Base-by-base conservation (phyloP, 352 stramenopile genomes). In the Poterioochromonas sp. region DNA sequence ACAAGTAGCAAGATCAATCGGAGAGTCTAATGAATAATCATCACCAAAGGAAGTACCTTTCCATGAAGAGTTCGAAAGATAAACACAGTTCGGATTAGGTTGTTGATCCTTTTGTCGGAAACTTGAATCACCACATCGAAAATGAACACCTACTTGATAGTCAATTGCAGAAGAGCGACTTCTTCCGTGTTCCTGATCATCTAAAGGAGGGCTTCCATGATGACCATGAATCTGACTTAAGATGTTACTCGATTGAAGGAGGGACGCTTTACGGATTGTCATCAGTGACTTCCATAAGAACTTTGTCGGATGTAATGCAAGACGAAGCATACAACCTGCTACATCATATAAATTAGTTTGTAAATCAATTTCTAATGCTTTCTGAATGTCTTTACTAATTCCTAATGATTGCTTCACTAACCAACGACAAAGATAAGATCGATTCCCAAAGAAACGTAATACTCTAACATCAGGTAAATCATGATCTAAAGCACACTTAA, bases 71-170 rank as follows among this genome's bases (percentile, higher is more conserved):
- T 41, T 29, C 26, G 62, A 26, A 29, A 11, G 39, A 3, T 29
- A 40, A 71, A 32, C 5, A 47, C 62, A 71, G 8, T 71, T 3
- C 8, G 62, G 62, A 44, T 71, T 71, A 26, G 34, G n/a, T 8
- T 44, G 15, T n/a, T 47, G 15, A 3, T 44, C 26, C 54, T 32
- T 29, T 65, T 5, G 26, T 35, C 15, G 2, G 32, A 71, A 71
- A 44, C 62, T 71, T 26, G 29, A 44, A 71, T 71, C 62, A 47
- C 62, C 62, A 71, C 62, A 71, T 71, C 62, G 62, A n/a, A 71
- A 71, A 71, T 71, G 62, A 44, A 44, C 32, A 35, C 29, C n/a
- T 22, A 71, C 26, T 71, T 44, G 34, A 47, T 44, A 29, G 41
- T 11, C 26, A 26, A 3, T 41, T 71, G 34, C 32, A 12, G 8